These are phyloP conservation scores for Bipolaris zeicola DNA, from an alignment of 2,329 filamentous ascomycete species.

Conservation along the genomic window DNA sequence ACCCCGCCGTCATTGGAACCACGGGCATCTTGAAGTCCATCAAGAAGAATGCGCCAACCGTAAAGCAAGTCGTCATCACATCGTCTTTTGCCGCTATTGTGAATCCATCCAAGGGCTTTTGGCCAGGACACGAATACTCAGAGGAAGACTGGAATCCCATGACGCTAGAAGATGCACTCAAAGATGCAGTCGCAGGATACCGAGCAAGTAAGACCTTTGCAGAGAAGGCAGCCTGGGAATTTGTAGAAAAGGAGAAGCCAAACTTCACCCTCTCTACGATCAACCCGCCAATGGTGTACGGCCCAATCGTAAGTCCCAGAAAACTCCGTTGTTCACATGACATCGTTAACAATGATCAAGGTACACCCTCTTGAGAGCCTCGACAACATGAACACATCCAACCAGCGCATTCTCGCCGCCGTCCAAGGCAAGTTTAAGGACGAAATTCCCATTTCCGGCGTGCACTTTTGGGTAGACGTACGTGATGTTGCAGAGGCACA, in stretches of 20 bases:
- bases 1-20: constrained; percentile 67
- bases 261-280: constrained; percentile 57
- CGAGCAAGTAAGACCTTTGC: constrained; percentile 67
- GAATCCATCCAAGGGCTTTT: constrained; percentile 59
- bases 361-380: constrained; percentile 65
- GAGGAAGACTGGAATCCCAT: constrained; percentile 64
- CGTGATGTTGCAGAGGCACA: constrained; percentile 67
- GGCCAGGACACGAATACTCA: constrained; percentile 57
- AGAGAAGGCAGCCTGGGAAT: constrained; percentile 60
- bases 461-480: constrained; percentile 57
- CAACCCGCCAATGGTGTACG: constrained; percentile 58
- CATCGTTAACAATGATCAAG: constrained; percentile 25
- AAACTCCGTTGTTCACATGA: background rate
- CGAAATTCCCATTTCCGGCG: constrained; percentile 62
- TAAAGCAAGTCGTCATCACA: constrained; percentile 75
- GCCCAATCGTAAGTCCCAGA: constrained; percentile 52
- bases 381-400: constrained; percentile 73
- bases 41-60: constrained; percentile 56
- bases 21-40: constrained; percentile 66
- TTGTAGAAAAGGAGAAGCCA: constrained; percentile 58
- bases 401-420: constrained; percentile 68
- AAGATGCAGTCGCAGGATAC: constrained; percentile 54
- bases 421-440: constrained; percentile 66
- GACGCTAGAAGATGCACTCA: constrained; percentile 56
- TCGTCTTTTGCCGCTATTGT: constrained; percentile 72